Evolutionary conservation across 164 flowering plant species (phyloP).

Genomic region (Chimonanthus praecox): DNA sequence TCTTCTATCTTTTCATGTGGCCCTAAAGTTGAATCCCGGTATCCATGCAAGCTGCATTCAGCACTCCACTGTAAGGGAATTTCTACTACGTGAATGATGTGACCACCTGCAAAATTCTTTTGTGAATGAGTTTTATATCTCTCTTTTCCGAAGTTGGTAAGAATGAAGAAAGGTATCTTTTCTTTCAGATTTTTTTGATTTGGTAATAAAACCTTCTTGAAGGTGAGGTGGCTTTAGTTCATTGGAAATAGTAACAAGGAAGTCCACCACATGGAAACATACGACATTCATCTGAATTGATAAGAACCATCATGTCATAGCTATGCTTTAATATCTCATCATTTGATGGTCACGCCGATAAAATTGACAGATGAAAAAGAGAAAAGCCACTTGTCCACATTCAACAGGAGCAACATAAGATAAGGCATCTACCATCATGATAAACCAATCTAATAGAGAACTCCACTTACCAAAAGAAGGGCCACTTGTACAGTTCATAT

Average conservation of each 20-base stretch:
- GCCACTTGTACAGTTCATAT: too few species aligned
- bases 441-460: too few species aligned
- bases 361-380: neutral
- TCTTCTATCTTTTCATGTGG: neutral
- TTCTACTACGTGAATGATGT: neutral
- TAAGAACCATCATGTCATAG: neutral
- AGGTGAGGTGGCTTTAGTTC: too few species aligned
- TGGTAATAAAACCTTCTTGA: too few species aligned
- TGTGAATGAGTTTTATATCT: neutral
- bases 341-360: too few species aligned
- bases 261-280: neutral
- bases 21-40: neutral
- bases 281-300: neutral
- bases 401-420: too few species aligned
- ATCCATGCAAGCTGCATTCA: neutral
- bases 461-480: too few species aligned
- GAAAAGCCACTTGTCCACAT: neutral
- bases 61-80: neutral
- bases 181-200: too few species aligned
- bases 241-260: too few species aligned
- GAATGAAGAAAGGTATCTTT: neutral
- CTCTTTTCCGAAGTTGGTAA: neutral
- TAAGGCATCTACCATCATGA: too few species aligned
- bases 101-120: neutral
- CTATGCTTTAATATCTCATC: too few species aligned